phyloP scores from a whole-genome alignment of 768 basidiomycete genomes.

The Lactarius sanguifluus region DNA sequence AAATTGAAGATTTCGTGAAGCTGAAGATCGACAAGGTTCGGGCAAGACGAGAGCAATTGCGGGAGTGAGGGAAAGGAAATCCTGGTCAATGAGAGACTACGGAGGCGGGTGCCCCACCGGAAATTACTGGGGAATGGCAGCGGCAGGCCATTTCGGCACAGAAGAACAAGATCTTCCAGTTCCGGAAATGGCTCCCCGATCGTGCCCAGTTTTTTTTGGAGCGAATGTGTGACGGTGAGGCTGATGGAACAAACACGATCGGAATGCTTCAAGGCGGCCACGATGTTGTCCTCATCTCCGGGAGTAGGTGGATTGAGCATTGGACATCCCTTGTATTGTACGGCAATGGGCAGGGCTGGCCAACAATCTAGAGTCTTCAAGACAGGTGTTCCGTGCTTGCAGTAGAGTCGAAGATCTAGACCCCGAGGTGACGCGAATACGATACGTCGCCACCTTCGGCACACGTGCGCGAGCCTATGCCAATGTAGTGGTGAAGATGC shows the following conservation, averaged over 20 bases:
- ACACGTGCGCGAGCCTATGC: neutral
- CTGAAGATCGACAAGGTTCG: neutral
- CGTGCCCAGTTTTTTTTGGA: neutral
- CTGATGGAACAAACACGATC: neutral
- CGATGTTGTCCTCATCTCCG: neutral
- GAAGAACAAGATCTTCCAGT: neutral
- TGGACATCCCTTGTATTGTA: neutral
- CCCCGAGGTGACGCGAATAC: neutral
- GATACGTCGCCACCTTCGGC: neutral
- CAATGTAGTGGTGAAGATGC: neutral
- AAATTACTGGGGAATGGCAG: neutral
- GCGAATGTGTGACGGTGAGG: neutral
- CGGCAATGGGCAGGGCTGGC: neutral
- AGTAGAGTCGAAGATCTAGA: conserved; percentile 1
- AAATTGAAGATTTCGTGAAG: neutral
- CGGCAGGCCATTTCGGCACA: neutral
- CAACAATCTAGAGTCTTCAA: neutral
- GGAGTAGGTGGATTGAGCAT: neutral
- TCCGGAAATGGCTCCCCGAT: neutral
- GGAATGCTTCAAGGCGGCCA: neutral
- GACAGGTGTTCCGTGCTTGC: neutral
- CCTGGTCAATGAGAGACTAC: neutral
- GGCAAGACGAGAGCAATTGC: neutral
- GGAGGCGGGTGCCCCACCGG: neutral
- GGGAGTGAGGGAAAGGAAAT: neutral